Conservation (phyloP, 306 rosid genomes). For the Cucurbita ficifolia region DNA sequence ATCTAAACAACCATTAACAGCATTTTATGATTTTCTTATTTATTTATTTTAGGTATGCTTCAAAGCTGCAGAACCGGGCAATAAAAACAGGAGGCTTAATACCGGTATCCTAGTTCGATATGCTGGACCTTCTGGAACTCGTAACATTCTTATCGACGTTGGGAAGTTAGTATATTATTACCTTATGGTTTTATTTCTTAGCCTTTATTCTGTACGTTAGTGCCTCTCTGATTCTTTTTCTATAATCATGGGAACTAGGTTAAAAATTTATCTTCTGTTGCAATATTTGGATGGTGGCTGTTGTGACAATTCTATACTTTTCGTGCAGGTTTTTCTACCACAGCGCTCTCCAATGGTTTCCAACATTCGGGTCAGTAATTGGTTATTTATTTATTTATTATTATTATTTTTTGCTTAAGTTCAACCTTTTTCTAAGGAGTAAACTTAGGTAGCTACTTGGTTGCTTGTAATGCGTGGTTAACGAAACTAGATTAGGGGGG, state of each 20-base stretch:
- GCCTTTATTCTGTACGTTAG: not conserved
- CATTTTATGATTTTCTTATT: not conserved
- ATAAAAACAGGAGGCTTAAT: slow-evolving; percentile 77
- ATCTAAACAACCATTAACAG: not conserved
- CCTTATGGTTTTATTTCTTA: not conserved
- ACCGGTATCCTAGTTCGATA: slow-evolving; percentile 73
- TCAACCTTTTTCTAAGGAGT: not conserved
- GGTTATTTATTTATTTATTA: not conserved
- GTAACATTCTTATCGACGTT: slow-evolving; percentile 67
- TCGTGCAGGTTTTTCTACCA: slow-evolving; percentile 76
- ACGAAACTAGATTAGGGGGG: not conserved
- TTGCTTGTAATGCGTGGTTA: not conserved
- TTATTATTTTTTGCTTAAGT: not conserved
- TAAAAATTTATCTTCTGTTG: not conserved
- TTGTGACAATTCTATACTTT: slow-evolving; percentile 4
- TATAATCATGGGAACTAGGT: not conserved
- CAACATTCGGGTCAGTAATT: slow-evolving; percentile 60
- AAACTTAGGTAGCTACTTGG: not conserved
- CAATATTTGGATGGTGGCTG: not conserved
- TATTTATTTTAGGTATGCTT: slow-evolving; percentile 43
- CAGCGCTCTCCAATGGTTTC: slow-evolving; percentile 89
- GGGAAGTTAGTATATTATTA: slow-evolving; percentile 54
- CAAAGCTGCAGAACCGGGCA: slow-evolving; percentile 56
- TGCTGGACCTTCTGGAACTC: slow-evolving; percentile 32
- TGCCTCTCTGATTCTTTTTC: not conserved